Percentiles rank a stretch among this genome's conserved stretches.
Evolutionary conservation across 768 basidiomycete genomes (phyloP).

Genomic region (Suillus hirtellus): DNA sequence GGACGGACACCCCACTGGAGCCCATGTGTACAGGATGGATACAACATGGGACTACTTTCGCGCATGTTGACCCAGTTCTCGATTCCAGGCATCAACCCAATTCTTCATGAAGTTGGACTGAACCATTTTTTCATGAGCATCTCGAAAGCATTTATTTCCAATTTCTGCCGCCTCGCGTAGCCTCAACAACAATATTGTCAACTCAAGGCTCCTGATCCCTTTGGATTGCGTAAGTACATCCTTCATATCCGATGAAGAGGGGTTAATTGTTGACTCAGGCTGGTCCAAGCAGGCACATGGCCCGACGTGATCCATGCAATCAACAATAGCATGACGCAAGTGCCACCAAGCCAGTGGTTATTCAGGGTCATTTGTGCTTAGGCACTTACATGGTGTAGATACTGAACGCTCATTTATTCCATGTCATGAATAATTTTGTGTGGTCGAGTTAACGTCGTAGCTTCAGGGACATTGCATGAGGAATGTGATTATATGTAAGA

Average conservation of each 20-base stretch:
- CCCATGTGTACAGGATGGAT: no score
- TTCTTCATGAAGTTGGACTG: slow-evolving; percentile 21
- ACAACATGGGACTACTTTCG: no score
- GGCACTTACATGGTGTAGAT: background rate
- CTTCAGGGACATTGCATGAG: no score
- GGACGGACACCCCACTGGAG: background rate
- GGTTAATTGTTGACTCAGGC: background rate
- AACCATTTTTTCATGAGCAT: slow-evolving; percentile 16
- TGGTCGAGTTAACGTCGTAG: background rate
- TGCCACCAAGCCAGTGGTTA: no score
- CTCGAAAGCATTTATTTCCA: background rate
- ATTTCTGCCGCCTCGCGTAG: no score
- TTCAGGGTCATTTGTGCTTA: background rate
- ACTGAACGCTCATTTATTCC: background rate
- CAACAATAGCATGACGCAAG: slow-evolving; percentile 62
- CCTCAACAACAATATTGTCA: slow-evolving; percentile 20
- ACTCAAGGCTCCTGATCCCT: slow-evolving; percentile 26
- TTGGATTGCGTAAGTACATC: slow-evolving; percentile 22
- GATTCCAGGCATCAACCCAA: slow-evolving; percentile 33
- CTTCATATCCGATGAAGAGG: slow-evolving; percentile 17
- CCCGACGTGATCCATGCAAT: slow-evolving; percentile 87
- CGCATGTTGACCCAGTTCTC: background rate
- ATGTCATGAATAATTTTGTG: background rate
- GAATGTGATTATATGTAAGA: no score
- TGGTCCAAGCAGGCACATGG: no score